Evolutionary conservation across 768 basidiomycete genomes (phyloP).

Genomic region (Fomitopsis serialis): DNA sequence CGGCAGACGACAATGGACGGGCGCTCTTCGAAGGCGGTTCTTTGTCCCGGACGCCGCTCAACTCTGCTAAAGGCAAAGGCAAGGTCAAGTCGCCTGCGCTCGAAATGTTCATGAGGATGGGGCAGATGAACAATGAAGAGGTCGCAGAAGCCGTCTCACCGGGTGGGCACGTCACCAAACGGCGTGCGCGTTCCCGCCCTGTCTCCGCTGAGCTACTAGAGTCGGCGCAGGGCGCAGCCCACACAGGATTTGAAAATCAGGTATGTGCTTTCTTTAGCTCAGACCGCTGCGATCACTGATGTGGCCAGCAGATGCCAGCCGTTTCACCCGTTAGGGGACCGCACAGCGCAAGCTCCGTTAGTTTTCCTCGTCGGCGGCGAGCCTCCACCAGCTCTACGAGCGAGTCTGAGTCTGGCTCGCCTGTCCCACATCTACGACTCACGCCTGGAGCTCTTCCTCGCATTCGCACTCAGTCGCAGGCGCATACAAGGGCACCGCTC

Average conservation of each 20-base stretch:
- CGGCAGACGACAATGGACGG: slow-evolving; percentile 26
- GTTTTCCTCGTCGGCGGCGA: slow-evolving; percentile 37
- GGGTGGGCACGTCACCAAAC: slow-evolving; percentile 70
- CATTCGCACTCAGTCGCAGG: slow-evolving; percentile 32
- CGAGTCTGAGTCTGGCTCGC: slow-evolving; percentile 47
- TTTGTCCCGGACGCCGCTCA: slow-evolving; percentile 10
- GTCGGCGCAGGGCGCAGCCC: slow-evolving; percentile 35
- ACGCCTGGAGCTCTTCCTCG: slow-evolving; percentile 30
- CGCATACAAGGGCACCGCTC: slow-evolving; percentile 30
- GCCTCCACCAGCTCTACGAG: slow-evolving; percentile 32
- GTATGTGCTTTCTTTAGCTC: slow-evolving; percentile 5
- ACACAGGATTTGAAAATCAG: slow-evolving; percentile 12
- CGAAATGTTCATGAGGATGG: slow-evolving; percentile 11
- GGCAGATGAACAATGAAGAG: slow-evolving; percentile 18
- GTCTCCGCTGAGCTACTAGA: slow-evolving; percentile 62
- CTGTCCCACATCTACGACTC: slow-evolving; percentile 49
- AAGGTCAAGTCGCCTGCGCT: slow-evolving; percentile 15
- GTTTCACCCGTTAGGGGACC: slow-evolving; percentile 23
- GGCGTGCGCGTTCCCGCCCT: slow-evolving; percentile 69
- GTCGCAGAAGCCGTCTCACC: slow-evolving; percentile 48
- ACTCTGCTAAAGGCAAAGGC: slow-evolving; percentile 11
- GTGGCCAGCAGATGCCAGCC: slow-evolving; percentile 6
- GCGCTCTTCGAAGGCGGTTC: slow-evolving; percentile 9
- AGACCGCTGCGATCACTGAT: slow-evolving; percentile 1
- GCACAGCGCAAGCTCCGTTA: slow-evolving; percentile 16